Evolutionary conservation across 2,329 filamentous ascomycete species (phyloP).

Genomic region (Xylaria sp.): DNA sequence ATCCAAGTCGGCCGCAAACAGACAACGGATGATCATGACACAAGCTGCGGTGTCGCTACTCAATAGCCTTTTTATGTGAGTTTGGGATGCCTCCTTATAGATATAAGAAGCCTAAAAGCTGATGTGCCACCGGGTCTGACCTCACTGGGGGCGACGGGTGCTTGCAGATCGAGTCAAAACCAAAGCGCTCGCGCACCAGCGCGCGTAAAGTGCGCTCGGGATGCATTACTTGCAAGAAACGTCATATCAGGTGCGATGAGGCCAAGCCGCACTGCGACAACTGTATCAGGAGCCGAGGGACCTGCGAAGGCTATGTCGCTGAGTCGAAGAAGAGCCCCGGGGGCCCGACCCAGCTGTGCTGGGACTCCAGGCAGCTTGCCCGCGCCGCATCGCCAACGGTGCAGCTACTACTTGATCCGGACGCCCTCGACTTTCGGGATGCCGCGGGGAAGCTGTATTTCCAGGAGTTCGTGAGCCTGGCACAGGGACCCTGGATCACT

Average conservation of each 20-base stretch:
- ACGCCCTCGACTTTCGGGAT: conserved; percentile 23
- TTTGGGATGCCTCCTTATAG: no score
- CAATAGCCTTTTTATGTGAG: no score
- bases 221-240: conserved; percentile 23
- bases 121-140: neutral
- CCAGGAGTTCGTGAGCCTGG: conserved; percentile 36
- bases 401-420: conserved; percentile 19
- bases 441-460: conserved; percentile 31
- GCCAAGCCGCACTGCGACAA: conserved; percentile 15
- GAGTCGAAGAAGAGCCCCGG: neutral
- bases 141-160: neutral
- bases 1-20: no score
- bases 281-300: conserved; percentile 11
- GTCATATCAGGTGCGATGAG: conserved; percentile 26
- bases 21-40: no score
- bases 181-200: conserved; percentile 18
- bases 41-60: no score
- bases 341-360: conserved; percentile 22
- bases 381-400: conserved; percentile 3
- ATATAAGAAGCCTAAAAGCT: neutral
- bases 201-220: conserved; percentile 19
- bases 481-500: conserved; percentile 34
- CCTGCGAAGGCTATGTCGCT: conserved; percentile 15
- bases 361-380: conserved; percentile 28
- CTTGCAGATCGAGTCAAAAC: neutral